Conservation (phyloP, 768 basidiomycete genomes). For the Lactarius indigo region DNA sequence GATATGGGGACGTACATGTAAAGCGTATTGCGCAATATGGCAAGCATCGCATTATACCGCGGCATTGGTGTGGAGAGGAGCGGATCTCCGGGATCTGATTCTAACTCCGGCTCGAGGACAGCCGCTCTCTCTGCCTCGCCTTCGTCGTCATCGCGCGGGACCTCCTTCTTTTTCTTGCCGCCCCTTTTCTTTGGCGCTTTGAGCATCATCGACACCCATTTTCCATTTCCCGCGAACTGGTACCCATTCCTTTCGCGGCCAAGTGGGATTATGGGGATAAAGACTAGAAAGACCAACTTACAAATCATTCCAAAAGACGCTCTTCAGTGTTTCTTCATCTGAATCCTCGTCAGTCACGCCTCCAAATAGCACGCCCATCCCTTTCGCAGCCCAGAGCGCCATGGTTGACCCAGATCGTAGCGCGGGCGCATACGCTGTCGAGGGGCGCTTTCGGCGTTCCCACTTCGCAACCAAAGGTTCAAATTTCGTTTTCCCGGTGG, state of each 20-base stretch:
- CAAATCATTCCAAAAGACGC: conserved; percentile 87
- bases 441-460: conserved; percentile 75
- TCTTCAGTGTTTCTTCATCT: conserved; percentile 79
- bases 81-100: conserved; percentile 62
- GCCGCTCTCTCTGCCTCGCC: conserved; percentile 29
- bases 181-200: conserved; percentile 57
- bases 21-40: conserved; percentile 77
- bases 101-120: conserved; percentile 43
- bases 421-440: conserved; percentile 67
- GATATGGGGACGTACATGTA: conserved; percentile 61
- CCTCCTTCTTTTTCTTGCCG: conserved; percentile 36
- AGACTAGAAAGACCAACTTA: conserved; percentile 34
- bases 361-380: conserved; percentile 78
- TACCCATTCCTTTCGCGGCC: conserved; percentile 61
- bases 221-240: conserved; percentile 66
- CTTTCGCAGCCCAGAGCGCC: conserved; percentile 69
- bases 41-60: conserved; percentile 86
- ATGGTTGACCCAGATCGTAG: conserved; percentile 83
- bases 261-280: not conserved
- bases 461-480: conserved; percentile 65
- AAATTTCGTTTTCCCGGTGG: conserved; percentile 37
- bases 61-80: conserved; percentile 58
- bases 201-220: conserved; percentile 75
- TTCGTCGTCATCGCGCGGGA: conserved; percentile 22
- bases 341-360: conserved; percentile 87